Evolutionary conservation across 2,329 filamentous ascomycete species (phyloP).

Genomic region (Atkinsonella texensis): DNA sequence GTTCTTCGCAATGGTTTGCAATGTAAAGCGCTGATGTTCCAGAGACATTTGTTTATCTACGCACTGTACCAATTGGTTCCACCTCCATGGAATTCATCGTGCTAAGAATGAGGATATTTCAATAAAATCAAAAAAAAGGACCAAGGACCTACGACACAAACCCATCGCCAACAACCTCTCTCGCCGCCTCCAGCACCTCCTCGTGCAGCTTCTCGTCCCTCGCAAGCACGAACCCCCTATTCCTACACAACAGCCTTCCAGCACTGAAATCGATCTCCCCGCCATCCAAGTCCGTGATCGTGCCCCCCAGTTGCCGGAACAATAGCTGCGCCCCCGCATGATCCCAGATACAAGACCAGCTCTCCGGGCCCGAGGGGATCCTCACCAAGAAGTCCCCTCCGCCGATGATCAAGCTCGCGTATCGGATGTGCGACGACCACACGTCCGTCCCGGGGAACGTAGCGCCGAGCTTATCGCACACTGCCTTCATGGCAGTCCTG

Average conservation of each 20-base stretch:
- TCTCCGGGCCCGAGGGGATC: constrained; percentile 12
- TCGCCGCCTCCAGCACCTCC: constrained; percentile 22
- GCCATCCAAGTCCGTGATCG: constrained; percentile 36
- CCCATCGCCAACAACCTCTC: constrained; percentile 7
- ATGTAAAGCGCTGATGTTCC: too few relatives aligned
- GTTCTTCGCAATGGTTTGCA: too few relatives aligned
- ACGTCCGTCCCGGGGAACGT: constrained; percentile 24
- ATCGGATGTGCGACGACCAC: constrained; percentile 28
- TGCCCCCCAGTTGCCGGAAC: constrained; percentile 42
- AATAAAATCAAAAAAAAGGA: neutral
- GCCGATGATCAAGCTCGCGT: constrained; percentile 25
- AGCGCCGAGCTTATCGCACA: constrained; percentile 19
- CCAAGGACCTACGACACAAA: constrained; percentile 1
- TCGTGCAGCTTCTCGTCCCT: constrained; percentile 27
- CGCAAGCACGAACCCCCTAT: constrained; percentile 30
- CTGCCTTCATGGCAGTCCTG: constrained; percentile 18
- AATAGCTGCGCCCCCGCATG: constrained; percentile 47
- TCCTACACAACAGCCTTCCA: constrained; percentile 21
- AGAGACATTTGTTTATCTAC: too few relatives aligned
- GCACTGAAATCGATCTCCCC: constrained; percentile 23
- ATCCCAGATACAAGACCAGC: constrained; percentile 32
- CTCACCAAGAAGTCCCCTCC: constrained; percentile 24
- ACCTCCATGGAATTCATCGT: neutral
- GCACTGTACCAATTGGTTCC: neutral
- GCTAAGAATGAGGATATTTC: neutral